Evolutionary conservation across 1,284 basidiomycete species (phyloP).

Genomic region (Tilletia indica): DNA sequence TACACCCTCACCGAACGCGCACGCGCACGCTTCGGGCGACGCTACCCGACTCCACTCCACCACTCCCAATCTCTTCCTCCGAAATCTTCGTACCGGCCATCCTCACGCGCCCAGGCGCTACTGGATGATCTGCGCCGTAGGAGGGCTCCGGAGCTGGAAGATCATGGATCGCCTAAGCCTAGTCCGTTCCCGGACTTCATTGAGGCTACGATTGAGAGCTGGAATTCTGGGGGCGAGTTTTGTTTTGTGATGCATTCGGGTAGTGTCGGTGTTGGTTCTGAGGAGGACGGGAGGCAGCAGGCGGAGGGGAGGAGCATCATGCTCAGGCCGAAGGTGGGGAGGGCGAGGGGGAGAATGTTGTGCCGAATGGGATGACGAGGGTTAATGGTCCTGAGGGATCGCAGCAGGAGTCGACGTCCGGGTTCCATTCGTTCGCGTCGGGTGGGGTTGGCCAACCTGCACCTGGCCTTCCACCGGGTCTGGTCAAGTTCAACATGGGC

Average conservation of each 20-base stretch:
- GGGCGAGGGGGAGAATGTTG: constrained; percentile 17
- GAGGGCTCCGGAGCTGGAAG: constrained; percentile 64
- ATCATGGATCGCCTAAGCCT: constrained; percentile 60
- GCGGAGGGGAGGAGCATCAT: not conserved
- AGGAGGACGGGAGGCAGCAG: not conserved
- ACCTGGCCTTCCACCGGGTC: not conserved
- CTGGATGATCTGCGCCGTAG: constrained; percentile 78
- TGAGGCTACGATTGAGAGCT: constrained; percentile 41
- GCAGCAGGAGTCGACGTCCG: constrained; percentile 16
- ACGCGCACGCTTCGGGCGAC: constrained; percentile 21
- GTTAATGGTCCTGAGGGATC: constrained; percentile 6
- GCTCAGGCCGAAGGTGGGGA: not conserved
- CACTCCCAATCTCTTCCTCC: constrained; percentile 58
- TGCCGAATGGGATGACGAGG: constrained; percentile 17
- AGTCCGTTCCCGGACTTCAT: constrained; percentile 51
- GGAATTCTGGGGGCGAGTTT: constrained; percentile 50
- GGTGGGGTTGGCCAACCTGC: not conserved
- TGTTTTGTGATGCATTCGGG: constrained; percentile 42
- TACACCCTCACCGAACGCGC: constrained; percentile 18
- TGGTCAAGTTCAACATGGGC: not conserved
- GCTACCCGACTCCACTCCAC: constrained; percentile 53
- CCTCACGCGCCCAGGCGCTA: constrained; percentile 75
- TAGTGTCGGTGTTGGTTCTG: constrained; percentile 18
- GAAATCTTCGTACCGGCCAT: constrained; percentile 74
- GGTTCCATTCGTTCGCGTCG: constrained; percentile 26